These are phyloP conservation scores for Arxiozyma slooffiae DNA, from an alignment of 1,139 yeast genomes.

Conservation along the genomic window DNA sequence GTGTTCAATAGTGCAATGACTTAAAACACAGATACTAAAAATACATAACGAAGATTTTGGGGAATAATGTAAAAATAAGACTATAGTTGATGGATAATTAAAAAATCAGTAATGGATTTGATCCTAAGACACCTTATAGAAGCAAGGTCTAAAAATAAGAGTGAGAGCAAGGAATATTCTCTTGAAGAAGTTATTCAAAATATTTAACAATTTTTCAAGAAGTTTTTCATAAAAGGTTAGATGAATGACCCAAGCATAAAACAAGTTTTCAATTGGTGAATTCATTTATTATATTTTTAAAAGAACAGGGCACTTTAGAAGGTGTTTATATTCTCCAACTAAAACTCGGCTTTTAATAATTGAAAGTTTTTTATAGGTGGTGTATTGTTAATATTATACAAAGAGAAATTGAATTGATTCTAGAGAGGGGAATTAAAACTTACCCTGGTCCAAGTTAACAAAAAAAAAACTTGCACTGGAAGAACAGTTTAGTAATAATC, in stretches of 20 bases:
- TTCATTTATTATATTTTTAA: slow-evolving; percentile 10
- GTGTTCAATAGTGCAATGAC: not conserved
- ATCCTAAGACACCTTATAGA: not conserved
- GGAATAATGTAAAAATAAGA: not conserved
- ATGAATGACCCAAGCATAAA: not conserved
- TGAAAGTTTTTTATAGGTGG: slow-evolving; percentile 22
- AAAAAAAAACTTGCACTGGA: slow-evolving; percentile 21
- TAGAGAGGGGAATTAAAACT: slow-evolving; percentile 18
- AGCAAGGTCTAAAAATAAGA: not conserved
- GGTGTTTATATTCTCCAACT: slow-evolving; percentile 19
- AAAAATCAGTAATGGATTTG: not conserved
- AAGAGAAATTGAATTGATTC: not conserved
- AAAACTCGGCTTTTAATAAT: slow-evolving; percentile 22
- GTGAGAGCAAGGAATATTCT: not conserved
- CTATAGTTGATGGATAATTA: not conserved
- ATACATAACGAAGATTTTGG: not conserved
- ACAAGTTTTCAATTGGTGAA: not conserved
- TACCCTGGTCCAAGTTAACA: slow-evolving; percentile 25
- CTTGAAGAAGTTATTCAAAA: slow-evolving; percentile 1
- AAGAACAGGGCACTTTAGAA: slow-evolving; percentile 22
- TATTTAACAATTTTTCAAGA: slow-evolving; percentile 11
- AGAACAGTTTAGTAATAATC: not conserved
- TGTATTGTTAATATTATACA: slow-evolving; percentile 18
- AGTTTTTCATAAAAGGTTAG: slow-evolving; percentile 12
- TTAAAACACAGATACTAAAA: not conserved